Conservation (phyloP, 192 early-diverging fungal genomes). For the Coemansia sp. region DNA sequence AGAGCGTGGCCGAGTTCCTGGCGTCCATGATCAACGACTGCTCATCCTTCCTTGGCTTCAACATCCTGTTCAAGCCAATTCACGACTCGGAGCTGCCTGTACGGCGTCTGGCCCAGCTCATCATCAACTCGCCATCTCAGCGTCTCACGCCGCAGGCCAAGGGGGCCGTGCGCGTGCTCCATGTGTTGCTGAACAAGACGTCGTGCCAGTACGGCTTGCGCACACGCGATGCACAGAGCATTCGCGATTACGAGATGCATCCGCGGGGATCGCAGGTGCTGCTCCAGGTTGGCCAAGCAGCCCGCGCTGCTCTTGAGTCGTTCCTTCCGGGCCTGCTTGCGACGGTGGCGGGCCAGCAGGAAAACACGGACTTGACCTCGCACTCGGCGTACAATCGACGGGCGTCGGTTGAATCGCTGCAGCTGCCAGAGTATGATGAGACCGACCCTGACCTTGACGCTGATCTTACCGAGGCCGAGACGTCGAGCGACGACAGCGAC, state of each 20-base stretch:
- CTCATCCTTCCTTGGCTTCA: conserved; percentile 41
- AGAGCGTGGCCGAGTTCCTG: conserved; percentile 41
- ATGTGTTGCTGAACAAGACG: conserved; percentile 38
- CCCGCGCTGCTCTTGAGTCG: conserved; percentile 35
- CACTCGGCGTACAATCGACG: conserved; percentile 38
- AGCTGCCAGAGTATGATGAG: conserved; percentile 43
- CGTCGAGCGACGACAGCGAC: conserved; percentile 8
- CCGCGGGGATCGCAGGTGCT: conserved; percentile 43
- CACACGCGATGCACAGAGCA: conserved; percentile 41
- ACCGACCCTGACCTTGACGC: conserved; percentile 30
- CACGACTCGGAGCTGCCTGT: conserved; percentile 37
- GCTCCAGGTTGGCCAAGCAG: conserved; percentile 38
- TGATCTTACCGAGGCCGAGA: conserved; percentile 24
- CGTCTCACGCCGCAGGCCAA: conserved; percentile 34
- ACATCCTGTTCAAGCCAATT: conserved; percentile 45
- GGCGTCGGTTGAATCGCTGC: conserved; percentile 31
- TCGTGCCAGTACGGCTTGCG: conserved; percentile 45
- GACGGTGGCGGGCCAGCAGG: conserved; percentile 40
- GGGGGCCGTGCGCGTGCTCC: conserved; percentile 29
- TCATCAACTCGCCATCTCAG: conserved; percentile 43
- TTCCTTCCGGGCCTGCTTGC: conserved; percentile 45
- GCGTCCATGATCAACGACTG: conserved; percentile 45
- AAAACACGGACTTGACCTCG: conserved; percentile 41
- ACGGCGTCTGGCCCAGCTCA: conserved; percentile 43
- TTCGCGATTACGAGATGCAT: conserved; percentile 32